Evolutionary conservation across 441 rosid genomes (phyloP).

Genomic region (Gossypium laxum): DNA sequence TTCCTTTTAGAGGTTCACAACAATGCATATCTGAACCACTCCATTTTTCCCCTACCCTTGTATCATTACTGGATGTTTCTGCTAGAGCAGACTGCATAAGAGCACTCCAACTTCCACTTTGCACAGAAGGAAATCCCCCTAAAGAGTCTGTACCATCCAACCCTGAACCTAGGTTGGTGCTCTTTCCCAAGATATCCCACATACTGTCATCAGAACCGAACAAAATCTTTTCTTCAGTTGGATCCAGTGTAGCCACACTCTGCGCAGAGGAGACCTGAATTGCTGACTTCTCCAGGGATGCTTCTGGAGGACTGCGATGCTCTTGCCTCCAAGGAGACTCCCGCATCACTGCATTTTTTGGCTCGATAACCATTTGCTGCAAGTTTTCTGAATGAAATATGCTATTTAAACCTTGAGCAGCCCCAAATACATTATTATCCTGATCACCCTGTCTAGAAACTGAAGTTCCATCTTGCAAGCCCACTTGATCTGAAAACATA

Average conservation of each 20-base stretch:
- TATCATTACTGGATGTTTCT: conserved; percentile 45
- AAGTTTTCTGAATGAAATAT: conserved; percentile 37
- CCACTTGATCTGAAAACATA: conserved; percentile 33
- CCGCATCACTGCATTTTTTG: conserved; percentile 31
- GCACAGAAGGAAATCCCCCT: conserved; percentile 53
- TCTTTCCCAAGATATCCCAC: conserved; percentile 66
- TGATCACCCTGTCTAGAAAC: conserved; percentile 40
- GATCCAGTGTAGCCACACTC: conserved; percentile 65
- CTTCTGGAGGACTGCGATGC: conserved; percentile 30
- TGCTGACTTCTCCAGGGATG: conserved; percentile 33
- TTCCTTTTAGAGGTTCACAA: conserved; percentile 29
- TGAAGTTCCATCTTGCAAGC: conserved; percentile 33
- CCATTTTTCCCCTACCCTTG: conserved; percentile 42
- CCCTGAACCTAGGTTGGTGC: conserved; percentile 34
- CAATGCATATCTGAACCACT: conserved; percentile 30
- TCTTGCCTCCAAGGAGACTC: conserved; percentile 38
- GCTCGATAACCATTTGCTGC: conserved; percentile 32
- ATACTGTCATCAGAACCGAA: conserved; percentile 75
- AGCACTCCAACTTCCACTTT: conserved; percentile 97
- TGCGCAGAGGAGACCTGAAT: conserved; percentile 33
- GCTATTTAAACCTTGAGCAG: conserved; percentile 33
- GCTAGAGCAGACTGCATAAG: conserved; percentile 91
- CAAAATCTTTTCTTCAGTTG: conserved; percentile 80
- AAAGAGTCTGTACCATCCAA: conserved; percentile 35
- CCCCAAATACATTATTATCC: conserved; percentile 29